Evolutionary conservation across 768 basidiomycete species (phyloP), one percentile per base, ranked within the genome.

Genomic region (Mycena epipterygia): DNA sequence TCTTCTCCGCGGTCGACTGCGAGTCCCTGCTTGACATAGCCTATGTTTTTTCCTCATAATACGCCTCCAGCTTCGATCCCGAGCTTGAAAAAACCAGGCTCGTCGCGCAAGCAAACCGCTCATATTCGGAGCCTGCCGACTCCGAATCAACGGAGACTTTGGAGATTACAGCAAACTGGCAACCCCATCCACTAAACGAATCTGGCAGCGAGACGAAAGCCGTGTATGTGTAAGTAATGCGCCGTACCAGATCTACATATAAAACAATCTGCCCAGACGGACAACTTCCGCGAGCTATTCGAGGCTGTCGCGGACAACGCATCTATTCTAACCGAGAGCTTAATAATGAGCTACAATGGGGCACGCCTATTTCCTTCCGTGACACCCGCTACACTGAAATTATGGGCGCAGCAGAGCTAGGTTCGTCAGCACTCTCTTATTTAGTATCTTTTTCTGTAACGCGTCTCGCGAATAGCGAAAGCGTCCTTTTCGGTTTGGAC

Each of bases 381-480:
- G 4, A 91, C 91, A 0, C 93, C 94, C 0, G 82, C 87, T 39
- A 86, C 87, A 21, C 84, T 95, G 51, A 85, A 84, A 17, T 87
- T 95, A 19, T 93, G 92, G 90, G 85, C 5, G 87, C 91, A 67
- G 91, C 88, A 32, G 88, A 91, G 46, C 81, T 95, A 27, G 88
- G 93, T 93, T 49, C 37, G 86, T 82, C 32, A 33, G 16, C 23
- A 39, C 51, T 21, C 30, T 48, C 3, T 51, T 32, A 56, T 39
- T 51, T 23, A n/a, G n/a, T n/a, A n/a, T n/a, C n/a, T 5, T 35
- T 56, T 25, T 55, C 42, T 21, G 2, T 16, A 6, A 25, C 2
- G 3, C 23, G 44, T 46, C 44, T 48, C 25, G 44, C 46, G n/a
- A 61, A 61, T 29, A 49, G 25, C n/a, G n/a, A n/a, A n/a, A n/a